These are phyloP conservation scores for Solanum medicagineum DNA, from an alignment of 257 asterid genomes.

Conservation along the genomic window DNA sequence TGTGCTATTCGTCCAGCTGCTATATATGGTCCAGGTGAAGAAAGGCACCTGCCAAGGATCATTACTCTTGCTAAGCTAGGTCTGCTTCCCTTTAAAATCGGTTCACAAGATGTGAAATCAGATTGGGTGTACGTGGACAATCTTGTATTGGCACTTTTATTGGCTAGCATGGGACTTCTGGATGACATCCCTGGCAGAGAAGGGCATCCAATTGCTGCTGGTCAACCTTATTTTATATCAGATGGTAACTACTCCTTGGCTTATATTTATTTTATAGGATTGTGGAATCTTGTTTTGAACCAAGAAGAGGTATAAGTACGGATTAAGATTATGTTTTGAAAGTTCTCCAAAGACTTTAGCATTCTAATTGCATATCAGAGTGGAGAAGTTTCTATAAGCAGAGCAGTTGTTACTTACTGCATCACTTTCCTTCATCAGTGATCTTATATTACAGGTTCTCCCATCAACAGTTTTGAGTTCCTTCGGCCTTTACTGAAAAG, in stretches of 20 bases:
- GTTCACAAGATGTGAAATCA: constrained; percentile 48
- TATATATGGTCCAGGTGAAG: constrained; percentile 97
- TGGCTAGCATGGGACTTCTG: constrained; percentile 98
- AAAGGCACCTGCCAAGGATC: constrained; percentile 89
- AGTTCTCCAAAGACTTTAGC: not conserved
- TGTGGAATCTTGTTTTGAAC: not conserved
- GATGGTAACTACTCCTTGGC: constrained; percentile 44
- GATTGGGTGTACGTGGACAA: constrained; percentile 92
- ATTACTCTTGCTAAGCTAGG: constrained; percentile 65
- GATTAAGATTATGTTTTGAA: not conserved
- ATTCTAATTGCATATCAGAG: not conserved
- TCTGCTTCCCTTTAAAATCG: constrained; percentile 69
- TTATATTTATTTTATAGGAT: not conserved
- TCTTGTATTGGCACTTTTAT: constrained; percentile 65
- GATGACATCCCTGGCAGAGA: constrained; percentile 78
- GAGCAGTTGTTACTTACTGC: not conserved
- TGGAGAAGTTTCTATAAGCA: not conserved
- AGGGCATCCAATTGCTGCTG: constrained; percentile 80
- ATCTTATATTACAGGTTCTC: constrained; percentile 45
- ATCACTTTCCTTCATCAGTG: not conserved
- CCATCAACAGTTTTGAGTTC: constrained; percentile 87
- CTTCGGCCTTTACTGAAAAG: constrained; percentile 54
- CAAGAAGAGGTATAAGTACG: not conserved
- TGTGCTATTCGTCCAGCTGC: constrained; percentile 98
- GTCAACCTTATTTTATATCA: constrained; percentile 89